A percentile compares a stretch with the other conserved stretches of the same genome.
phyloP scores from a whole-genome alignment of 345 rosid species.

The Aurinia saxatilis region DNA sequence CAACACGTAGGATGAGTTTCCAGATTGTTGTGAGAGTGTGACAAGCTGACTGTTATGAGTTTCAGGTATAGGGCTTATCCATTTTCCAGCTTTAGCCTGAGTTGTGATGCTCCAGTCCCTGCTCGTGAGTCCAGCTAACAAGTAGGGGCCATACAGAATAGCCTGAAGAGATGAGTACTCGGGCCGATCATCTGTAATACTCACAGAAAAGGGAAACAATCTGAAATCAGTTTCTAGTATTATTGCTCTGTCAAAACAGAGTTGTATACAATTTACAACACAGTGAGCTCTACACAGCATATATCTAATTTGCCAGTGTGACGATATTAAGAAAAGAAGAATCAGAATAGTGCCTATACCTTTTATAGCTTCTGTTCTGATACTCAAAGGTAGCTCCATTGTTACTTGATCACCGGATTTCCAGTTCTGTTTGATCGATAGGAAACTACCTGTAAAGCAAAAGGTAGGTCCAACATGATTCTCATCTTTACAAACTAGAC shows the following conservation, averaged over 20 bases:
- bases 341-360: constrained; percentile 32
- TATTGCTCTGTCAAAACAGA: constrained; percentile 10
- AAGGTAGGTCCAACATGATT: background rate
- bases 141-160: constrained; percentile 83
- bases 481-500: constrained; percentile 1
- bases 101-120: constrained; percentile 68
- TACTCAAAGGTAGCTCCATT: constrained; percentile 49
- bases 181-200: constrained; percentile 59
- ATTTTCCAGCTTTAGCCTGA: constrained; percentile 35
- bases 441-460: constrained; percentile 47
- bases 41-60: constrained; percentile 44
- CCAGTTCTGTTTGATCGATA: constrained; percentile 51
- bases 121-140: constrained; percentile 60
- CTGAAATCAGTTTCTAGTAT: background rate
- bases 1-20: constrained; percentile 40
- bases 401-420: constrained; percentile 44
- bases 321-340: background rate
- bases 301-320: background rate
- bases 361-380: constrained; percentile 65
- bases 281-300: background rate
- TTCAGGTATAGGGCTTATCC: constrained; percentile 55
- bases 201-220: background rate
- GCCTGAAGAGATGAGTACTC: constrained; percentile 69
- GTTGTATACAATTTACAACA: background rate
- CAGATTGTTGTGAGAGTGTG: constrained; percentile 55